These are phyloP conservation scores for Puccinia triticina DNA, from an alignment of 1,284 basidiomycete genomes.

Conservation along the genomic window DNA sequence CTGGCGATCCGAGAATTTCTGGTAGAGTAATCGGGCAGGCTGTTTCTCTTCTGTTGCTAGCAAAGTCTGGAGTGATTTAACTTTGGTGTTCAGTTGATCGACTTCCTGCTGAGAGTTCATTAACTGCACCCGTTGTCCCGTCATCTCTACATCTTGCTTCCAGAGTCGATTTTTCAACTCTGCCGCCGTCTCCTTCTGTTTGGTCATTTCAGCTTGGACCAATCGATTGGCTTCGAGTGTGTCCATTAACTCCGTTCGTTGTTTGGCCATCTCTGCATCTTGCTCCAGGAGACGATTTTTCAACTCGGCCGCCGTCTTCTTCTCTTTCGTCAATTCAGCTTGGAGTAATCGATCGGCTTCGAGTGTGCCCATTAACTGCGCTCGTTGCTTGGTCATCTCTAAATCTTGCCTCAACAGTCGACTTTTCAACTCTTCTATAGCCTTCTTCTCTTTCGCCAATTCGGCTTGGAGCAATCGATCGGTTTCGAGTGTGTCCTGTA, in stretches of 20 bases:
- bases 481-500: background rate
- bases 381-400: background rate
- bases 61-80: background rate
- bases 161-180: background rate
- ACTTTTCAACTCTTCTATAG: background rate
- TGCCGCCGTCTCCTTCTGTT: too few relatives aligned
- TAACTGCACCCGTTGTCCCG: background rate
- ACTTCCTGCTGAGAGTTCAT: constrained; percentile 10
- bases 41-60: constrained; percentile 14
- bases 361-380: background rate
- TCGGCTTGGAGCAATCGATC: background rate
- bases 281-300: background rate
- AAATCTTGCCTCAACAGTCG: background rate
- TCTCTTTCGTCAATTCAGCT: background rate
- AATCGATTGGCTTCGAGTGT: background rate
- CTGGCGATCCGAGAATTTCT: background rate
- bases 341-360: background rate
- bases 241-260: background rate
- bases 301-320: background rate
- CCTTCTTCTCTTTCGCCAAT: background rate
- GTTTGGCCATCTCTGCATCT: background rate
- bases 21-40: constrained; percentile 8
- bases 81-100: background rate
- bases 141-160: constrained; percentile 15
- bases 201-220: background rate